Base-by-base conservation (phyloP, 2,329 filamentous ascomycete species). In the Fusarium sterilihyphosum region DNA sequence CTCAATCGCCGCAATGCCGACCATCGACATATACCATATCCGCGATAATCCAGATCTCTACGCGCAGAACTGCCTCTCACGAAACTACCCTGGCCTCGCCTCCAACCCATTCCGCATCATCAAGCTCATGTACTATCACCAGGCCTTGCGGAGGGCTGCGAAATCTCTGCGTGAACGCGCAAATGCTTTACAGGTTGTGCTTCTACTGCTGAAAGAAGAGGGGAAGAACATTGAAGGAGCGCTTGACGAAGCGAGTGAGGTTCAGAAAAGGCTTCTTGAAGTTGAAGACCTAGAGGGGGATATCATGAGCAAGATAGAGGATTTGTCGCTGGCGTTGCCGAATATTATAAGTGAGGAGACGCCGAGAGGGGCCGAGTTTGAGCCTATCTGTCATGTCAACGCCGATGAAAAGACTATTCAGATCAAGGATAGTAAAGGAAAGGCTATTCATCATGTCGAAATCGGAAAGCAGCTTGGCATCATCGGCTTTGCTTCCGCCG, bases 211-310 rank as follows among this genome's bases (percentile, higher is more conserved):
- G 1, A 9, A 50, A 24, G 29, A 10, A 20, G 49, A 24, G 29
- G 17, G 29, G 1, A 20, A 24, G 17, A 33, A 33, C 12, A 7
- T 18, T 10, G 22, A 52, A 5, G 22, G 5, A 13, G 6, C 16
- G 16, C 17, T 52, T 6, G 5, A 18, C 2, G 22, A 52, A 52
- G 49, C 6, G 6, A 52, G 22, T 5, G 49, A 33, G 8, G 22
- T 14, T 1, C 5, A 24, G 0, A 6, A 4, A 18, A 52, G 14
- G 12, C 17, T 52, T 33, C 22, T 33, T 20, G 22, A 52, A 24
- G 6, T 33, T 10, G 8, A 33, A 7, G 5, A 33, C 2, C 2
- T 18, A 0, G 12, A 52, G 16, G 8, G 4, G 22, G 11, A 24
- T 24, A n/a, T 52, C 16, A 33, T 35, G 49, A 24, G 22, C 4